These are phyloP conservation scores for Barbatosphaeria neglecta DNA, from an alignment of 495 filamentous ascomycete genomes.

Conservation along the genomic window DNA sequence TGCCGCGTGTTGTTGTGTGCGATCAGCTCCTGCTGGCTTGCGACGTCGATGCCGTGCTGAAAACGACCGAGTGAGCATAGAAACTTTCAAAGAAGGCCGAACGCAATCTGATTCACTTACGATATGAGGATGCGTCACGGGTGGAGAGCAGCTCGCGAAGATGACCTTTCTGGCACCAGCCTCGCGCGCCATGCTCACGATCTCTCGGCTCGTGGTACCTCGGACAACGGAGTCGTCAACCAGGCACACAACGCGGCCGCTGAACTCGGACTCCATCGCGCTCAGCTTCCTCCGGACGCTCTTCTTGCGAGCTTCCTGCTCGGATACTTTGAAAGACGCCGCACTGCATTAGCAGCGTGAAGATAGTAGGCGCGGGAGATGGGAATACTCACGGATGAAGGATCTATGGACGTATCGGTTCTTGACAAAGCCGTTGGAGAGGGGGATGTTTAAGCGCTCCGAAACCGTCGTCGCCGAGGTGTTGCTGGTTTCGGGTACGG, in stretches of 20 bases:
- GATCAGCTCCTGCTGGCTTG: conserved; percentile 70
- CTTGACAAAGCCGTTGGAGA: conserved; percentile 68
- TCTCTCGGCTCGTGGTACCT: conserved; percentile 84
- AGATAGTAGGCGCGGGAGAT: conserved; percentile 78
- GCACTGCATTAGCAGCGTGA: too few relatives aligned
- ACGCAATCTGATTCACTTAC: conserved; percentile 3
- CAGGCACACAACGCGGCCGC: conserved; percentile 69
- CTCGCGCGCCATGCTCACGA: conserved; percentile 86
- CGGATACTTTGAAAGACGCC: too few relatives aligned
- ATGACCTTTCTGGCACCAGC: conserved; percentile 84
- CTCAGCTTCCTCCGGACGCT: conserved; percentile 68
- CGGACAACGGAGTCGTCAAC: conserved; percentile 92
- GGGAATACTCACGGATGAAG: background rate
- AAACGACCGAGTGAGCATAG: background rate
- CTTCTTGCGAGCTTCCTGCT: conserved; percentile 72
- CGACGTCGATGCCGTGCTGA: conserved; percentile 80
- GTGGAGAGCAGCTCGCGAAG: conserved; percentile 80
- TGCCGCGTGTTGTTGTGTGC: conserved; percentile 61
- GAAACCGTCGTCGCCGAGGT: conserved; percentile 76
- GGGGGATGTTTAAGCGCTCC: conserved; percentile 64
- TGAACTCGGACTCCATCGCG: conserved; percentile 79
- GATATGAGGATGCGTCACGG: conserved; percentile 55
- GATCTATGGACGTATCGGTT: conserved; percentile 64
- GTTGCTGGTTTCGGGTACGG: conserved; percentile 38
- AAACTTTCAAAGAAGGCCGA: background rate